These are phyloP conservation scores for Plenodomus lindquistii DNA, from an alignment of 2,329 filamentous ascomycete genomes.

Conservation along the genomic window DNA sequence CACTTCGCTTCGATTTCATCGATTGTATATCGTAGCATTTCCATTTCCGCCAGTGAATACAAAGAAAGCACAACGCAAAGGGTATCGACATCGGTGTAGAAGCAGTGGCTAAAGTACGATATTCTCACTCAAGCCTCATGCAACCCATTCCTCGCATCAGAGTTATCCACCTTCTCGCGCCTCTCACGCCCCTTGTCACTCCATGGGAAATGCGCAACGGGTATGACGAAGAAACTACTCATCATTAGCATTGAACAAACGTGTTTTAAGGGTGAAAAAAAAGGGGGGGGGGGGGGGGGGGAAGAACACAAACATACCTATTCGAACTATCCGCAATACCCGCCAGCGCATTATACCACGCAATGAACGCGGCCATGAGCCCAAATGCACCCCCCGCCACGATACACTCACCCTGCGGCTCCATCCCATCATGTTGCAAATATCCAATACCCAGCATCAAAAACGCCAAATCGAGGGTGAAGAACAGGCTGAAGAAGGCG, in stretches of 20 bases:
- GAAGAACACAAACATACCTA: slow-evolving; percentile 46
- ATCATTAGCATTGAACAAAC: slow-evolving; percentile 11
- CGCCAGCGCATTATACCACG: slow-evolving; percentile 60
- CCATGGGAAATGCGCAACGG: slow-evolving; percentile 95
- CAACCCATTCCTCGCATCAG: slow-evolving; percentile 16
- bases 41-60: no score
- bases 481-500: slow-evolving; percentile 61
- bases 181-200: slow-evolving; percentile 56
- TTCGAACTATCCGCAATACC: slow-evolving; percentile 60
- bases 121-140: not conserved
- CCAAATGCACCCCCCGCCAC: slow-evolving; percentile 58
- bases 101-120: no score
- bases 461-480: slow-evolving; percentile 62
- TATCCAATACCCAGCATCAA: slow-evolving; percentile 60
- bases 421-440: slow-evolving; percentile 49
- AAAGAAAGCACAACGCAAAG: no score
- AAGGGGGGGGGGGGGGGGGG: no score
- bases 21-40: no score
- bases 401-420: slow-evolving; percentile 52
- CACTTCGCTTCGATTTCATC: no score
- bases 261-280: not conserved
- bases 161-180: slow-evolving; percentile 49
- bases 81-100: no score
- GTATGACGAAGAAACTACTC: slow-evolving; percentile 84
- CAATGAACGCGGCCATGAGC: slow-evolving; percentile 56